Evolutionary conservation across 2,329 filamentous ascomycete genomes (phyloP), one percentile per base, ranked within the genome.

Genomic region (Trichoderma sp.): DNA sequence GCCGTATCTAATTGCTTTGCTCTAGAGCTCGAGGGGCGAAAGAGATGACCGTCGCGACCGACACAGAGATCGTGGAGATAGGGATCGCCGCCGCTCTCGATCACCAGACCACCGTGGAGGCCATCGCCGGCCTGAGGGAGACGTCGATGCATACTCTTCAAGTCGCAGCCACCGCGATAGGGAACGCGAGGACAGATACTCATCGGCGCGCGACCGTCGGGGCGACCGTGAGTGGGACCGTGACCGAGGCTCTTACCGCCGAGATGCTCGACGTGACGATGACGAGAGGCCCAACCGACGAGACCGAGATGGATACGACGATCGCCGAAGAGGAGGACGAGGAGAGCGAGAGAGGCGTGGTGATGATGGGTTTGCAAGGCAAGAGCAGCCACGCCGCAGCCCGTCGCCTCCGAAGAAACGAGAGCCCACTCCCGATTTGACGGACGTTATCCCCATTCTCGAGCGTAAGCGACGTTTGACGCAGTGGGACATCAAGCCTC

Each of bases 401-500:
- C 89, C 92, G 21, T 92, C 91, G 47, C 92, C 93, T 32, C 90
- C 91, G 11, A 97, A 97, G 86, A 96, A 95, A 84, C 92, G 93
- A 81, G 96, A 99, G 82, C 94, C 96, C 8, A 99, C 96, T 0
- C 97, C 96, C 43, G 97, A 99, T 81, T 86, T 99, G 79, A 97
- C 95, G 73, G 90, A 97, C 78, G 85, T 97, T 73, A 86, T 92
- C n/a, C 89, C 94, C 4, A 87, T 99, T 72, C 85, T 94, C 74
- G 91, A 95, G 79, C 91, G 95, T 77, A 96, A 95, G 86, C 92
- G 97, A 76, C 92, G 96, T 73, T 85, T 99, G 86, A 98, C 95
- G 43, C 97, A 99, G 82, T 99, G 96, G 96, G 97, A 99, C 81
- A 98, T 99, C 82, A 99, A 99, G 84, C 96, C 96, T 6, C 93